Percentiles rank a stretch among this genome's conserved stretches.
Conservation (phyloP, 192 early-diverging fungal genomes). For the Coemansia sp. region DNA sequence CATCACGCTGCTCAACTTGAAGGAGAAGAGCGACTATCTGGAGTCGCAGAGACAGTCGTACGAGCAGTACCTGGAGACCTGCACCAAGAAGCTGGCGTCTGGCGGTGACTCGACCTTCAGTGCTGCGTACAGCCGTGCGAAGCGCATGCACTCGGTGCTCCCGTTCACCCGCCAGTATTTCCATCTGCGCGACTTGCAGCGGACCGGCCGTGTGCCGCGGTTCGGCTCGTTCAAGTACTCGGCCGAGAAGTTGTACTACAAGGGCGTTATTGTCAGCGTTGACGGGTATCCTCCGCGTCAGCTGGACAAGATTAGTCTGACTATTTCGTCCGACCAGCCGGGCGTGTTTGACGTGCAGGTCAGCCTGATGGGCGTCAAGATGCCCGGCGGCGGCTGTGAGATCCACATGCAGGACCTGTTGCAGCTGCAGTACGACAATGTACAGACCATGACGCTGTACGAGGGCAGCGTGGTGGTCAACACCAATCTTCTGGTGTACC, state of each 20-base stretch:
- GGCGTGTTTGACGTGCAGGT: slow-evolving; percentile 92
- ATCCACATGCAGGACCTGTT: slow-evolving; percentile 90
- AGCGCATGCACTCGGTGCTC: slow-evolving; percentile 61
- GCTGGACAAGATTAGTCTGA: slow-evolving; percentile 87
- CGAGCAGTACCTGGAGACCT: slow-evolving; percentile 86
- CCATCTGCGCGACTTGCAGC: slow-evolving; percentile 84
- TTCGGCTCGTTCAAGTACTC: slow-evolving; percentile 99
- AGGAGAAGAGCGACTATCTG: slow-evolving; percentile 84
- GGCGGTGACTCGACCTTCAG: slow-evolving; percentile 55
- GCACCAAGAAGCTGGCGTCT: slow-evolving; percentile 83
- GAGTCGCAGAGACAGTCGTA: slow-evolving; percentile 87
- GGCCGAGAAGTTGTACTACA: slow-evolving; percentile 87
- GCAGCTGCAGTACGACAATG: slow-evolving; percentile 91
- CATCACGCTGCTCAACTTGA: slow-evolving; percentile 79
- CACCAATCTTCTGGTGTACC: slow-evolving; percentile 90
- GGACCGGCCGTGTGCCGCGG: slow-evolving; percentile 84
- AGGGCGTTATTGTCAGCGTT: slow-evolving; percentile 87
- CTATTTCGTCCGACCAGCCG: slow-evolving; percentile 88
- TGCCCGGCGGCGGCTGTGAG: slow-evolving; percentile 74
- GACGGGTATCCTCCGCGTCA: slow-evolving; percentile 81
- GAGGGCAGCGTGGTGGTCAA: slow-evolving; percentile 93
- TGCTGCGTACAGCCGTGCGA: slow-evolving; percentile 58
- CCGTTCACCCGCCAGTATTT: slow-evolving; percentile 96
- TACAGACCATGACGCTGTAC: slow-evolving; percentile 87
- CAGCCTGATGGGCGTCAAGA: slow-evolving; percentile 68